phyloP scores from a whole-genome alignment of 768 basidiomycete genomes.

The Boletus coccyginus region DNA sequence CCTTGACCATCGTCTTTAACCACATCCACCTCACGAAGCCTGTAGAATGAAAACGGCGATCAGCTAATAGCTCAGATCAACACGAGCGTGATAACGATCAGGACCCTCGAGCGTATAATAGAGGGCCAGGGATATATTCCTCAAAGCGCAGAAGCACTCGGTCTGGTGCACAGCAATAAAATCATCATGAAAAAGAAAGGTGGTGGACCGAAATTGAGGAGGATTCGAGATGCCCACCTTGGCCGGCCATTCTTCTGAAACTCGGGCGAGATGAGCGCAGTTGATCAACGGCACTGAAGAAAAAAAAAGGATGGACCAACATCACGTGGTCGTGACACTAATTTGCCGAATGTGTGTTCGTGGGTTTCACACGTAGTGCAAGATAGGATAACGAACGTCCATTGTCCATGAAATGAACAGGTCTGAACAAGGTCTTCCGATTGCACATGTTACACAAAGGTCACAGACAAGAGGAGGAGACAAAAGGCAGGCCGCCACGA shows the following conservation, averaged over 20 bases:
- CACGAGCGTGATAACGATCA: slow-evolving; percentile 13
- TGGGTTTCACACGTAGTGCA: neutral
- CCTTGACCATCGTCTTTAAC: neutral
- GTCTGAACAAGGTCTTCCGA: slow-evolving; percentile 3
- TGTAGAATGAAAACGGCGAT: neutral
- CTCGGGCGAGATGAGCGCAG: neutral
- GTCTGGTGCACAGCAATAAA: slow-evolving; percentile 38
- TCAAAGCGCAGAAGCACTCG: slow-evolving; percentile 33
- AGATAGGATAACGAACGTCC: neutral
- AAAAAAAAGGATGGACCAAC: neutral
- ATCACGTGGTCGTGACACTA: neutral
- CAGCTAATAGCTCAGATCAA: neutral
- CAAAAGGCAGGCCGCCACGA: neutral
- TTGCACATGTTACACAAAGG: slow-evolving; percentile 7
- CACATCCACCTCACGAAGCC: neutral
- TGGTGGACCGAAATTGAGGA: neutral
- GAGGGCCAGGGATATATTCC: slow-evolving; percentile 32
- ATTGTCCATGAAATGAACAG: neutral
- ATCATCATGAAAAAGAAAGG: slow-evolving; percentile 25
- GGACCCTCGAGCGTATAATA: slow-evolving; percentile 35
- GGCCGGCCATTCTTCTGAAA: neutral
- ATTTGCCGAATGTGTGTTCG: neutral
- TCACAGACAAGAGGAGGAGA: slow-evolving; percentile 5
- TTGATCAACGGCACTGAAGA: neutral
- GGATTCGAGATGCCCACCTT: slow-evolving; percentile 1